phyloP scores from a whole-genome alignment of 371 early-diverging fungal species.

The Zopfochytrium polystomum region DNA sequence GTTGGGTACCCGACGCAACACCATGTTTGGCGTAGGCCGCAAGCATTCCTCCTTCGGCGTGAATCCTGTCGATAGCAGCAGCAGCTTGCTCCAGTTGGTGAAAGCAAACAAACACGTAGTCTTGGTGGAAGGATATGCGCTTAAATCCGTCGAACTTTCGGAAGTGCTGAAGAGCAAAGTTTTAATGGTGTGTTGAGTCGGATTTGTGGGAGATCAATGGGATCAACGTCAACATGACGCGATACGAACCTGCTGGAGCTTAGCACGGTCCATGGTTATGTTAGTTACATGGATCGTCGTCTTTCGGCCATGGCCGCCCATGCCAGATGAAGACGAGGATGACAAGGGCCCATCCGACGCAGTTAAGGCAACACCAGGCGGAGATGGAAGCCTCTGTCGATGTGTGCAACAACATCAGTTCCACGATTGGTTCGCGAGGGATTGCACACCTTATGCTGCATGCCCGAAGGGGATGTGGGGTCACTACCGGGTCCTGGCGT shows the following conservation, averaged over 20 bases:
- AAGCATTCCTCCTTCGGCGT: conserved; percentile 43
- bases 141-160: conserved; percentile 33
- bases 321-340: too few species aligned
- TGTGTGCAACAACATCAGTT: too few species aligned
- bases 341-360: too few species aligned
- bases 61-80: conserved; percentile 39
- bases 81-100: conserved; percentile 27
- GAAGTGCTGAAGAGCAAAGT: conserved; percentile 17
- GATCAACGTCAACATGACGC: not conserved
- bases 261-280: conserved; percentile 32
- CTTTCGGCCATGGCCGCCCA: conserved; percentile 17
- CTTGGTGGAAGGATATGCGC: conserved; percentile 46
- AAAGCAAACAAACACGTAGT: conserved; percentile 45
- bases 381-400: too few species aligned
- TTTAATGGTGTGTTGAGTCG: not conserved
- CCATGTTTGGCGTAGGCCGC: conserved; percentile 48
- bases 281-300: conserved; percentile 48
- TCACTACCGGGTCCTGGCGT: too few species aligned
- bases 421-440: too few species aligned
- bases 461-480: too few species aligned
- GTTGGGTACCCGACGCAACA: conserved; percentile 36
- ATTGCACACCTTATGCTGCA: too few species aligned
- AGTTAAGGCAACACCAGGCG: too few species aligned
- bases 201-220: not conserved
- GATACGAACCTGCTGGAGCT: conserved; percentile 22